phyloP scores from a whole-genome alignment of 2,329 filamentous ascomycete genomes.

The Ciborinia camelliae region DNA sequence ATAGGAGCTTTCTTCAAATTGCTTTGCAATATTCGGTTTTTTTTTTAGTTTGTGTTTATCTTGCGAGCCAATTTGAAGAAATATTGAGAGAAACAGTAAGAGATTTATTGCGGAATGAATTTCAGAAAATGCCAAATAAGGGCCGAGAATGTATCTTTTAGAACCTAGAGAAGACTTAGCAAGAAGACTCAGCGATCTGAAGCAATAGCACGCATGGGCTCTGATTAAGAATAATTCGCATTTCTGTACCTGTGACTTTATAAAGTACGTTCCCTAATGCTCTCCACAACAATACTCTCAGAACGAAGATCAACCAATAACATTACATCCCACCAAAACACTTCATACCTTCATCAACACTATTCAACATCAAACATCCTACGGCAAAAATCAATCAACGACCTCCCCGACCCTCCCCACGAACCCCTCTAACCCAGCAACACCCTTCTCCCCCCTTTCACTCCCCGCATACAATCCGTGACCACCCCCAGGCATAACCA shows the following conservation, averaged over 20 bases:
- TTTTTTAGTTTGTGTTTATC: not conserved
- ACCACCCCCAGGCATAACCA: slow-evolving; percentile 69
- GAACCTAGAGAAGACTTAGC: not conserved
- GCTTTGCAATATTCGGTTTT: too few species aligned
- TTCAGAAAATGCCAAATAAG: not conserved
- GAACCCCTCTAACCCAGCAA: slow-evolving; percentile 65
- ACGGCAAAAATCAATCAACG: slow-evolving; percentile 44
- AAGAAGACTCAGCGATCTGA: not conserved
- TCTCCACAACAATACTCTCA: too few species aligned
- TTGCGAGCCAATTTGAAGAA: not conserved
- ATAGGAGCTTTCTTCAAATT: too few species aligned
- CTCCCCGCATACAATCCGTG: slow-evolving; percentile 56
- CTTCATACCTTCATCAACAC: not conserved
- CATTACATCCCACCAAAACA: not conserved
- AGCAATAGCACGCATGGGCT: not conserved
- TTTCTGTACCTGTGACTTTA: not conserved
- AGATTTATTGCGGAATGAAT: not conserved
- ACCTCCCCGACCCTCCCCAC: slow-evolving; percentile 66
- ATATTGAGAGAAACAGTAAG: not conserved
- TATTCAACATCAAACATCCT: not conserved
- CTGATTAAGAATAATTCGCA: not conserved
- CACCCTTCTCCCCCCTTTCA: slow-evolving; percentile 49
- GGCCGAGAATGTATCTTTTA: not conserved
- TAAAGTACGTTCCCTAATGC: not conserved
- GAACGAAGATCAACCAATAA: not conserved